phyloP scores from a whole-genome alignment of 768 basidiomycete species.

The Lactifluus hygrophoroides region DNA sequence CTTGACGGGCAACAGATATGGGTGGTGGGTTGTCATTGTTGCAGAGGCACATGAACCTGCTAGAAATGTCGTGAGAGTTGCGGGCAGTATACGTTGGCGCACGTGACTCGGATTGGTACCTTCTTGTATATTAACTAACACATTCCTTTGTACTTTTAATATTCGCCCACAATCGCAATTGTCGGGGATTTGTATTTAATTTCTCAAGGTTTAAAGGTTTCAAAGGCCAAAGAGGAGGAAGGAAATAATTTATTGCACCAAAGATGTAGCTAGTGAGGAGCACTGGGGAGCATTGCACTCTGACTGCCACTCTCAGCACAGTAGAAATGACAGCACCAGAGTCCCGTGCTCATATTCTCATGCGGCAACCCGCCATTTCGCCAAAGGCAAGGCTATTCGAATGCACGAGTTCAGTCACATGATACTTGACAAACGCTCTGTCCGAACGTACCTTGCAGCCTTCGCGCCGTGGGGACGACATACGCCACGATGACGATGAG shows the following conservation, averaged over 20 bases:
- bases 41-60: background rate
- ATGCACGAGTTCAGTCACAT: background rate
- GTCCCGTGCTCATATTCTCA: conserved; percentile 4
- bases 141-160: background rate
- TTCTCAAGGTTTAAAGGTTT: too few relatives aligned
- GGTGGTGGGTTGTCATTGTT: background rate
- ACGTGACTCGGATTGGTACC: background rate
- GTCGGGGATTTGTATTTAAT: background rate
- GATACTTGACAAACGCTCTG: background rate
- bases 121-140: too few relatives aligned
- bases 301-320: too few relatives aligned
- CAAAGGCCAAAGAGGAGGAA: background rate
- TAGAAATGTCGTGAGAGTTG: background rate
- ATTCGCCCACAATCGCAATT: background rate
- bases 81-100: background rate
- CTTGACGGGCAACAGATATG: background rate
- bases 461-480: conserved; percentile 76
- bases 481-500: conserved; percentile 62
- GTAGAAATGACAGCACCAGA: background rate
- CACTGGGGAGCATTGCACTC: too few relatives aligned
- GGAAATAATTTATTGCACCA: background rate
- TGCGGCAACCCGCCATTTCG: conserved; percentile 63
- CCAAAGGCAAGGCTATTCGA: conserved; percentile 51
- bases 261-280: too few relatives aligned
- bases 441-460: conserved; percentile 65